A percentile compares a stretch with the other conserved stretches of the same genome.
phyloP scores from a whole-genome alignment of 2,329 filamentous ascomycete genomes.

The Drechslera avenae region DNA sequence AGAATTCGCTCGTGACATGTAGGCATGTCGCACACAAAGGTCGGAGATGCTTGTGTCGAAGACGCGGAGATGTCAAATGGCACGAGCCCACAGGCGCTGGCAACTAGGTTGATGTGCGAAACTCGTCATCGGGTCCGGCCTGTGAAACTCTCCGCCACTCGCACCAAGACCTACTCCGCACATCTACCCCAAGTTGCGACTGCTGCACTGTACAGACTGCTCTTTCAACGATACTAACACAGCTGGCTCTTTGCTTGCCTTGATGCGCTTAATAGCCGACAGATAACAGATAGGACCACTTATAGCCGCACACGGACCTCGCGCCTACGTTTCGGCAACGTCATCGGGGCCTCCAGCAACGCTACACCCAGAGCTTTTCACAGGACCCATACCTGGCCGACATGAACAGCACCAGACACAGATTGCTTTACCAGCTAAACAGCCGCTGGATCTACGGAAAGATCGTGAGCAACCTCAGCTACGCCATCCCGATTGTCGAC shows the following conservation, averaged over 20 bases:
- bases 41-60: too few species aligned
- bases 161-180: constrained; percentile 14
- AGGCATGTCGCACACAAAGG: too few species aligned
- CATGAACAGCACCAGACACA: constrained; percentile 56
- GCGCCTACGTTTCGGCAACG: constrained; percentile 32
- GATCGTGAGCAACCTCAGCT: constrained; percentile 60
- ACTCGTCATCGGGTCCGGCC: constrained; percentile 21
- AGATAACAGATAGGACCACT: constrained; percentile 13
- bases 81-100: constrained; percentile 1
- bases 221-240: constrained; percentile 8
- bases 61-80: background rate
- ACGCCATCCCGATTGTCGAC: background rate
- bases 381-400: constrained; percentile 26
- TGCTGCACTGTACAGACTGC: constrained; percentile 21
- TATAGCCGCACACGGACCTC: constrained; percentile 25
- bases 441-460: constrained; percentile 74
- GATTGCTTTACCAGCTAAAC: constrained; percentile 69
- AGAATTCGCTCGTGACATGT: background rate
- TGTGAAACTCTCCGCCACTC: constrained; percentile 24
- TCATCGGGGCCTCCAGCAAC: constrained; percentile 33
- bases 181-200: constrained; percentile 18
- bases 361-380: constrained; percentile 22
- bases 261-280: constrained; percentile 3
- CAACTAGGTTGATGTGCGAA: constrained; percentile 18
- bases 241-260: constrained; percentile 3